These are phyloP conservation scores for Mycena metata DNA, from an alignment of 768 basidiomycete genomes.

Conservation along the genomic window DNA sequence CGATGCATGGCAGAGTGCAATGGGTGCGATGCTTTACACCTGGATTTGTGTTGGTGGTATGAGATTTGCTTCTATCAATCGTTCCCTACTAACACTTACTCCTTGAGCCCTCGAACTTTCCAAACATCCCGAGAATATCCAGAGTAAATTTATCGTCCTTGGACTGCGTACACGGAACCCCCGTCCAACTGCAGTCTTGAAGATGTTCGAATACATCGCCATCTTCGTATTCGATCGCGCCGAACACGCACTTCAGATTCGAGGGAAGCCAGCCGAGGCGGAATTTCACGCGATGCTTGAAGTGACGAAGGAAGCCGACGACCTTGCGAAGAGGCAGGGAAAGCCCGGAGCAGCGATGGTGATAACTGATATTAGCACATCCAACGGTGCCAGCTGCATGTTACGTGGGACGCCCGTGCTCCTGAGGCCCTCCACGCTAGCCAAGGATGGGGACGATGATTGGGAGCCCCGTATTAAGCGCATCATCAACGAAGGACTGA, in stretches of 20 bases:
- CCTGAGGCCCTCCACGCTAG: slow-evolving; percentile 11
- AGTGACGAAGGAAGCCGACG: slow-evolving; percentile 13
- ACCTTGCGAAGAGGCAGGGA: slow-evolving; percentile 24
- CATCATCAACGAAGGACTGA: slow-evolving; percentile 19
- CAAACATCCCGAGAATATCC: slow-evolving; percentile 20
- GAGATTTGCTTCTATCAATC: slow-evolving; percentile 3
- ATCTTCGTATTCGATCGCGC: slow-evolving; percentile 18
- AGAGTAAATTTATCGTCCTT: slow-evolving; percentile 19
- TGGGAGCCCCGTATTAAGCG: slow-evolving; percentile 6
- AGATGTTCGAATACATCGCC: slow-evolving; percentile 22
- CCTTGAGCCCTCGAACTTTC: slow-evolving; percentile 21
- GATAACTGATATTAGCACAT: slow-evolving; percentile 18
- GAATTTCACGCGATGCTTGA: slow-evolving; percentile 20
- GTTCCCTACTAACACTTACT: slow-evolving; percentile 5
- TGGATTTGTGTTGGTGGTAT: slow-evolving; percentile 26
- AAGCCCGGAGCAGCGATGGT: slow-evolving; percentile 17
- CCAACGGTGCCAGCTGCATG: slow-evolving; percentile 9
- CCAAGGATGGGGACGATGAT: not conserved
- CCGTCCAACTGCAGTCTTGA: slow-evolving; percentile 22
- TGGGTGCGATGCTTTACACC: slow-evolving; percentile 22
- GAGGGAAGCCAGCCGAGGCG: slow-evolving; percentile 12
- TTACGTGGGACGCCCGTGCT: slow-evolving; percentile 16
- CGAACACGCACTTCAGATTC: slow-evolving; percentile 18
- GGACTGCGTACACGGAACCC: slow-evolving; percentile 18
- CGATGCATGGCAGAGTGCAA: slow-evolving; percentile 25